phyloP scores from a whole-genome alignment of 2,329 filamentous ascomycete genomes.

The Calonectria pseudoturangicola region DNA sequence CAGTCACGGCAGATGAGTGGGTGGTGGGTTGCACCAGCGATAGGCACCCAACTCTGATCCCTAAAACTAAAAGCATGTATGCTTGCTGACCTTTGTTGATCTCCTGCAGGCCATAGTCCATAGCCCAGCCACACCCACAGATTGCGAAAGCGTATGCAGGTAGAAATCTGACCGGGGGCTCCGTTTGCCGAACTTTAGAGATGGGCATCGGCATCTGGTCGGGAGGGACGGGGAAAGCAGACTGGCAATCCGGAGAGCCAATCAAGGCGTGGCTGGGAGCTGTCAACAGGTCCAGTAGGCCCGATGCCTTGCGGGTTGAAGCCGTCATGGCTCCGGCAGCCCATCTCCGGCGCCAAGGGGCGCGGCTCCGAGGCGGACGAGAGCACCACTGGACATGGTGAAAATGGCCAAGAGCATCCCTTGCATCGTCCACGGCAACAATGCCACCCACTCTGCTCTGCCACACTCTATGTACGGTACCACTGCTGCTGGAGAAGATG shows the following conservation, averaged over 20 bases:
- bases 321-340: conserved; percentile 4
- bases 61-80: neutral
- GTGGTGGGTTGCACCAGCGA: conserved; percentile 13
- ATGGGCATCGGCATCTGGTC: neutral
- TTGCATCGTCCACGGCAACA: conserved; percentile 10
- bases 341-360: conserved; percentile 17
- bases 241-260: neutral
- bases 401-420: conserved; percentile 9
- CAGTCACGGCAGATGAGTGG: conserved; percentile 3
- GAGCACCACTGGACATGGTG: neutral
- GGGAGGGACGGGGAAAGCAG: neutral
- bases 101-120: conserved; percentile 1
- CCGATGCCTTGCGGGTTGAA: neutral
- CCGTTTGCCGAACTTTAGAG: conserved; percentile 13
- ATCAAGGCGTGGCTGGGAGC: neutral
- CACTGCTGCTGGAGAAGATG: neutral
- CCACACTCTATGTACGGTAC: too few species aligned
- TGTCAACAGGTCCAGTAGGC: neutral
- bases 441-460: too few species aligned
- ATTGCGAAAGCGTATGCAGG: conserved; percentile 18
- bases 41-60: conserved; percentile 21
- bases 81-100: neutral
- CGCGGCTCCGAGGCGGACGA: neutral
- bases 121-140: conserved; percentile 22
- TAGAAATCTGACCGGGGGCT: neutral